Base-by-base conservation (phyloP, 495 filamentous ascomycete species). In the Penicillium flavigenum region DNA sequence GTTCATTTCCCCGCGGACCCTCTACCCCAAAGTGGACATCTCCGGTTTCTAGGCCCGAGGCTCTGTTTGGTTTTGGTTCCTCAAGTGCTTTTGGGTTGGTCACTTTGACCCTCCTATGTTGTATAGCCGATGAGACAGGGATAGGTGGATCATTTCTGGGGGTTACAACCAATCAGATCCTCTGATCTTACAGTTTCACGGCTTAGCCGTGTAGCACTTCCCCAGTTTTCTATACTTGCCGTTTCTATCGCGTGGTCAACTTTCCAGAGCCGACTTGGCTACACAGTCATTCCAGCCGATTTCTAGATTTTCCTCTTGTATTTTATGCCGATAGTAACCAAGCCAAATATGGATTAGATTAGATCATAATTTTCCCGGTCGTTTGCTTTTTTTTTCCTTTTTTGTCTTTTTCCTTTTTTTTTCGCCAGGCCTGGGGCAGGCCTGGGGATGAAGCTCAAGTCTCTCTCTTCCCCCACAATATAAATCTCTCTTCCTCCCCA, bases 121-220 rank as follows among this genome's bases (percentile, higher is more conserved):
- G 24, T 26, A 26, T 26, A 16, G 14, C 6, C 5, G 34, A n/a
- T 38, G 14, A 38, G 34, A 38, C 14, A 38, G 14, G 36, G 6
- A 39, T 39, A n/a, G 16, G 7, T 2, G 36, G 36, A 39, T 39
- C 16, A 39, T 17, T 17, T n/a, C 16, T 39, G 36, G 36, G 36
- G 6, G 0, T 39, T n/a, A 5, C 16, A 39, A 1, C 57, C 51
- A 59, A 56, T 59, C 42, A 51, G 34, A 14, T 36, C 17, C 42
- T 22, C 17, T 24, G 39, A 47, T 22, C 38, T 22, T 11, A 14
- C 27, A 22, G 26, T 5, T 44, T 48, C 34, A 54, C 57, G 49
- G 61, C 53, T 53, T 56, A 46, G 57, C 58, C 58, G 54, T 58
- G 62, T 47, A 50, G n/a, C 50, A 38, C 22, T 62, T 62, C 62